Evolutionary conservation across 768 basidiomycete genomes (phyloP), one percentile per base, ranked within the genome.

Genomic region (Auricularia sp.): DNA sequence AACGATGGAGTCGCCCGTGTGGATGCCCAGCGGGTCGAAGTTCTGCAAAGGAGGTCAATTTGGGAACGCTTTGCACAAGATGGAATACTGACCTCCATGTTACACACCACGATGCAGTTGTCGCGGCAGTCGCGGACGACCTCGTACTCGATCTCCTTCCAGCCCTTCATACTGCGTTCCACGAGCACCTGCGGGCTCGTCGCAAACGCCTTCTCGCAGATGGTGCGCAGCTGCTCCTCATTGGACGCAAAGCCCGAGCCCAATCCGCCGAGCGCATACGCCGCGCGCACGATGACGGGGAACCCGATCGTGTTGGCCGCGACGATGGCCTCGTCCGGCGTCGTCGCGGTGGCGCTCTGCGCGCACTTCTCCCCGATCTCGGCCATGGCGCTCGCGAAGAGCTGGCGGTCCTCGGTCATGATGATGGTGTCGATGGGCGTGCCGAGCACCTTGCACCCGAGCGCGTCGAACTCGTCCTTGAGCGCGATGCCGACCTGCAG

Each of bases 71-170:
- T 14, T 10, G 29, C 29, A 29, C 29, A 64, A 21, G 37, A 63
- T 51, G 59, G 21, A 42, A n/a, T 10, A 73, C 89, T 65, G 61
- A 94, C 95, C 91, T 99, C 96, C 96, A 99, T 99, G 80, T 99
- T 99, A 78, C 96, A 99, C 68, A 98, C 96, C 0, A 95, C 96
- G 78, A 98, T 98, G 74, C 96, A 98, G 74, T 99, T 99, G 73
- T 98, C 92, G 67, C 92, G 83, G 78, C 94, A 98, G 76, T 99
- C 96, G 66, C 96, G 83, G 11, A 98, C 96, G 62, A 99, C 96
- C 74, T 99, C 96, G 70, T 99, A 99, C 79, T 99, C 96, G 69
- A 99, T 96, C 80, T 99, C 96, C 78, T 99, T 98, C 96, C 96
- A 99, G 2, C 96, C 96, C 78, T 98, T 98, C 96, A 98, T 98